Conservation (phyloP, 164 flowering plant genomes). For the Warburgia ugandensis region DNA sequence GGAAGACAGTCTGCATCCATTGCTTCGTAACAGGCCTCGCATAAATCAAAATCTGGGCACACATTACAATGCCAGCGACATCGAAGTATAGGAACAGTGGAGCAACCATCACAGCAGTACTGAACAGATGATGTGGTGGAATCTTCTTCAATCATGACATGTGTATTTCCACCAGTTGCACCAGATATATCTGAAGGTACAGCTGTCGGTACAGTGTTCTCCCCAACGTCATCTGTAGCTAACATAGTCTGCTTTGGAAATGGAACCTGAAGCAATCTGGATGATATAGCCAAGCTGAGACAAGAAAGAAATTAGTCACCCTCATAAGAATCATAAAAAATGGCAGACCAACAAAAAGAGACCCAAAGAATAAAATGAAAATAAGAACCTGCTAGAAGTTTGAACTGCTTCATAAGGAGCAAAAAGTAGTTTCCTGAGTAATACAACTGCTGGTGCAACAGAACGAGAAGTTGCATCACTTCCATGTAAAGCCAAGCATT, state of each 20-base stretch:
- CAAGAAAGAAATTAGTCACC: slow-evolving; percentile 11
- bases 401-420: slow-evolving; percentile 91
- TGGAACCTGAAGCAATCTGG: slow-evolving; percentile 98
- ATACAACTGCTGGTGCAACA: slow-evolving; percentile 82
- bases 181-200: slow-evolving; percentile 29
- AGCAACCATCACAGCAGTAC: slow-evolving; percentile 98
- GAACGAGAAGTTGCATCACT: slow-evolving; percentile 44
- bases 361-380: too few relatives aligned
- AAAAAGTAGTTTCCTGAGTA: slow-evolving; percentile 75
- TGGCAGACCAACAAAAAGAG: too few relatives aligned
- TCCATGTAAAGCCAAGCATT: slow-evolving; percentile 79
- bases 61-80: slow-evolving; percentile 95
- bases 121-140: slow-evolving; percentile 90
- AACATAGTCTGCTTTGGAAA: slow-evolving; percentile 97
- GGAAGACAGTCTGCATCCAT: slow-evolving; percentile 91
- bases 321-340: too few relatives aligned
- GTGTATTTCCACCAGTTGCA: slow-evolving; percentile 55
- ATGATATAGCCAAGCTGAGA: slow-evolving; percentile 96
- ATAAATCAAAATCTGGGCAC: slow-evolving; percentile 99
- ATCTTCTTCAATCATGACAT: slow-evolving; percentile 91
- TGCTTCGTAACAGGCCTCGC: slow-evolving; percentile 93
- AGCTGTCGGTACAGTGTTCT: slow-evolving; percentile 38
- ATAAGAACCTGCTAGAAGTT: slow-evolving; percentile 81
- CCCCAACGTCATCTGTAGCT: slow-evolving; percentile 67
- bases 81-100: slow-evolving; percentile 93